A percentile compares a stretch with the other conserved stretches of the same genome.
Conservation (phyloP, 2,329 filamentous ascomycete species). For the Lachnellula occidentalis region DNA sequence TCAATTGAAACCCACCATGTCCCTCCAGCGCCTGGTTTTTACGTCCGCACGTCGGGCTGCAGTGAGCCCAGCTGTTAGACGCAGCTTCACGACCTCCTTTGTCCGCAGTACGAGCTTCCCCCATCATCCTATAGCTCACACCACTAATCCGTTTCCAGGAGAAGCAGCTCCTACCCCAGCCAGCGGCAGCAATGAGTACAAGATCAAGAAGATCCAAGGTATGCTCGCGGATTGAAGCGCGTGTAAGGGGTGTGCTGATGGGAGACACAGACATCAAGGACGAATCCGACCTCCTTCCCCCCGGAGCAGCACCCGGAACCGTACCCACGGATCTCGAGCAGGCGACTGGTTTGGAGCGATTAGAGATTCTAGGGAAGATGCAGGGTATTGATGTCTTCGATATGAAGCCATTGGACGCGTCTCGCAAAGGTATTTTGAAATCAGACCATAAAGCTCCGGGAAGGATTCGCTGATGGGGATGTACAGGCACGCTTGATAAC, state of each 20-base stretch:
- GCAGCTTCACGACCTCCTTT: conserved; percentile 55
- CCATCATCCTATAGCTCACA: conserved; percentile 22
- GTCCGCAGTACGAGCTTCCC: conserved; percentile 50
- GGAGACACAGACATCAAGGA: conserved; percentile 66
- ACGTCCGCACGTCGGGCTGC: conserved; percentile 56
- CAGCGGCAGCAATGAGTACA: conserved; percentile 18
- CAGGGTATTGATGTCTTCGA: conserved; percentile 97
- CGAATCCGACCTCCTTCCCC: conserved; percentile 76
- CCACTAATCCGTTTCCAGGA: conserved; percentile 18
- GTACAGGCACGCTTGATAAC: conserved; percentile 76
- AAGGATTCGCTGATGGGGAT: conserved; percentile 11
- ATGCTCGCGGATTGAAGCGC: conserved; percentile 5
- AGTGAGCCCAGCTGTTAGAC: conserved; percentile 47
- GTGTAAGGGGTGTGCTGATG: conserved; percentile 12
- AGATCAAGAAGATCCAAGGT: conserved; percentile 33
- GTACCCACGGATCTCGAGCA: conserved; percentile 94
- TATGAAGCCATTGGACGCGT: conserved; percentile 92
- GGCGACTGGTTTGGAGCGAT: conserved; percentile 93
- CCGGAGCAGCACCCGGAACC: conserved; percentile 75
- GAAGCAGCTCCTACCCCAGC: conserved; percentile 21
- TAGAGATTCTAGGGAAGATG: conserved; percentile 99
- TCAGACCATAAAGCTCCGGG: conserved; percentile 6
- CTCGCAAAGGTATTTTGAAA: conserved; percentile 61
- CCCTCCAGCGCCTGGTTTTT: conserved; percentile 58
- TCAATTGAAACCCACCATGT: conserved; percentile 43